phyloP scores from a whole-genome alignment of 1,284 basidiomycete species.

The Porodaedalea pini region DNA sequence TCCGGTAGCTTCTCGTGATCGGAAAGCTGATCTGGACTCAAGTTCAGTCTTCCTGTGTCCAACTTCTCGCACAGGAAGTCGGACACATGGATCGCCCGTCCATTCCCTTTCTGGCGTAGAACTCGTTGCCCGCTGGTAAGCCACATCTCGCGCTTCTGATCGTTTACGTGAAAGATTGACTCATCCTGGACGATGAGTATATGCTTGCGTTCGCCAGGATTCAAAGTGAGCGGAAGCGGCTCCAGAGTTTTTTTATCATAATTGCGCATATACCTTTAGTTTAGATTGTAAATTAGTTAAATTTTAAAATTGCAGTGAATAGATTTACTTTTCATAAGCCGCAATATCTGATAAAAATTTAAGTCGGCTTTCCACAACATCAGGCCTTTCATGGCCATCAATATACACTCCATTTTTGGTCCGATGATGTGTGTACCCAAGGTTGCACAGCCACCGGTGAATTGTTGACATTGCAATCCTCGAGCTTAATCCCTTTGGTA shows the following conservation, averaged over 20 bases:
- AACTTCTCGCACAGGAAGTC: conserved; percentile 27
- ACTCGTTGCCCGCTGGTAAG: conserved; percentile 24
- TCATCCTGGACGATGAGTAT: conserved; percentile 28
- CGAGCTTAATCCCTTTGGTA: background rate
- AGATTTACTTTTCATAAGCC: conserved; percentile 16
- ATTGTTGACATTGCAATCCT: conserved; percentile 22
- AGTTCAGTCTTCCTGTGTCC: conserved; percentile 23
- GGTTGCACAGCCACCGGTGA: conserved; percentile 24
- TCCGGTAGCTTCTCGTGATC: conserved; percentile 22
- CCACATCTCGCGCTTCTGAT: conserved; percentile 25
- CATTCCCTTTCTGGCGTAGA: conserved; percentile 28
- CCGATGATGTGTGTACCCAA: conserved; percentile 21
- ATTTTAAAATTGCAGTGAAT: conserved; percentile 2
- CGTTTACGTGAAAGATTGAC: conserved; percentile 25
- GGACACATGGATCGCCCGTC: conserved; percentile 28
- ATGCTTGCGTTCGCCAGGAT: conserved; percentile 24
- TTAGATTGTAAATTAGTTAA: too few relatives aligned
- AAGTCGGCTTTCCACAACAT: conserved; percentile 24
- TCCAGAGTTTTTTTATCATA: conserved; percentile 20
- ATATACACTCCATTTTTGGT: conserved; percentile 27
- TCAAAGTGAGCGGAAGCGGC: conserved; percentile 22
- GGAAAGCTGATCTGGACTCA: conserved; percentile 22
- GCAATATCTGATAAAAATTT: conserved; percentile 23
- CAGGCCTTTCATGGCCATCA: conserved; percentile 28
- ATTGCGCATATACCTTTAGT: conserved; percentile 16